Evolutionary conservation across 345 rosid genomes (phyloP).

Genomic region (Eucalyptus pauciflora): DNA sequence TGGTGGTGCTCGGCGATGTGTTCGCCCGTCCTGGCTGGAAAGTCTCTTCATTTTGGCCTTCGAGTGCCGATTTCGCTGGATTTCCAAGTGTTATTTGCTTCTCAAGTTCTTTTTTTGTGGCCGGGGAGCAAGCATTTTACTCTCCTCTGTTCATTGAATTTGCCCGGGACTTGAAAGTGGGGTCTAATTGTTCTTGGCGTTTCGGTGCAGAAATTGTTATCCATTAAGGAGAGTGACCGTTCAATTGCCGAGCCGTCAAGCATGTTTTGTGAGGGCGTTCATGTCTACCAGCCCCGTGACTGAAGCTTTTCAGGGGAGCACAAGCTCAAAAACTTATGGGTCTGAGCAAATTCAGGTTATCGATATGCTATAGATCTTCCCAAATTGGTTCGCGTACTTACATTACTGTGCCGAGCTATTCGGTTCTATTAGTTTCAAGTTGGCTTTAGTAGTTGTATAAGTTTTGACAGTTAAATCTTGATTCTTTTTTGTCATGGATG

Average conservation of each 20-base stretch:
- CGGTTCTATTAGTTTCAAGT: neutral
- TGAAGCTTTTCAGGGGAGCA: conserved; percentile 44
- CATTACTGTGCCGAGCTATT: neutral
- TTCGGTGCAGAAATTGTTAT: conserved; percentile 33
- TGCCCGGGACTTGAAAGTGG: neutral
- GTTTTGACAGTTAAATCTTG: neutral
- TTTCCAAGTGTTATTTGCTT: neutral
- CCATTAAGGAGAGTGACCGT: conserved; percentile 10
- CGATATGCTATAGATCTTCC: neutral
- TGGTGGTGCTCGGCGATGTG: neutral
- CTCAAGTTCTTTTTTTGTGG: neutral
- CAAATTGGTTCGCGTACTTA: neutral
- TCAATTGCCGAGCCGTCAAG: conserved; percentile 20
- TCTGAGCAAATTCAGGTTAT: conserved; percentile 91
- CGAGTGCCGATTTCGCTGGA: neutral
- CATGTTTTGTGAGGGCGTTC: conserved; percentile 37
- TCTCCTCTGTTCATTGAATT: neutral
- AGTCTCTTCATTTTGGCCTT: neutral
- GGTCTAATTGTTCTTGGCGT: neutral
- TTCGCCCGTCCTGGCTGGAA: neutral
- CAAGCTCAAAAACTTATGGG: conserved; percentile 50
- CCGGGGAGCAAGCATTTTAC: neutral
- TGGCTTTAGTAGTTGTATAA: neutral
- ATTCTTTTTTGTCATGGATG: neutral
- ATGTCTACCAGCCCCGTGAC: conserved; percentile 49